phyloP scores from a whole-genome alignment of 176 grass and related monocot species.

The Alopecurus myosuroides region DNA sequence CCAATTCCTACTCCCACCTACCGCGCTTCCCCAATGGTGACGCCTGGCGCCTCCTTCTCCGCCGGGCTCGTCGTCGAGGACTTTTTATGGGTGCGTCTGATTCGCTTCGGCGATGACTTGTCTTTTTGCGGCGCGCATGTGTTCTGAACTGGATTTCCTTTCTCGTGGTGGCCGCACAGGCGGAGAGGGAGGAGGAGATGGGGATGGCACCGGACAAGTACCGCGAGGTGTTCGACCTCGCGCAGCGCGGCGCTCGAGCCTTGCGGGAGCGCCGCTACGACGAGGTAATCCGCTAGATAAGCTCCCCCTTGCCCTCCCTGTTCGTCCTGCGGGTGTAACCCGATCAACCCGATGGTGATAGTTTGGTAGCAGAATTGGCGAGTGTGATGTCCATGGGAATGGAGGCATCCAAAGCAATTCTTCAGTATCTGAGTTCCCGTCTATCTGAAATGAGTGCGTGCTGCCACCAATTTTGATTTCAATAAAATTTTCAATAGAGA shows the following conservation, averaged over 20 bases:
- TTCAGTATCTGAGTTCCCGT: not conserved
- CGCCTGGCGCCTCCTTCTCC: conserved; percentile 34
- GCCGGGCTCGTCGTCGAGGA: conserved; percentile 58
- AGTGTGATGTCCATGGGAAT: not conserved
- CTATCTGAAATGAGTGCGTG: not conserved
- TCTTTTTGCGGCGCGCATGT: not conserved
- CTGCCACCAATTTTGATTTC: not conserved
- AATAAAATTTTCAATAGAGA: not conserved
- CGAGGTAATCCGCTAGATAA: conserved; percentile 46
- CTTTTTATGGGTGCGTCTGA: conserved; percentile 50
- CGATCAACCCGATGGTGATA: not conserved
- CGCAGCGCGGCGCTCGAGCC: conserved; percentile 41
- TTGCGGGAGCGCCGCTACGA: conserved; percentile 66
- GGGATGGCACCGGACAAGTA: conserved; percentile 58
- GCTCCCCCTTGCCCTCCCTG: not conserved
- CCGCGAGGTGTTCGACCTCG: conserved; percentile 62
- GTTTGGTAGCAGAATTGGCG: conserved; percentile 5
- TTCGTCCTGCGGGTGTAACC: conserved; percentile 4
- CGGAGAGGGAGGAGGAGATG: conserved; percentile 59
- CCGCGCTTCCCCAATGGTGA: conserved; percentile 15
- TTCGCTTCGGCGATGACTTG: not conserved
- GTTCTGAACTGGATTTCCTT: conserved; percentile 7
- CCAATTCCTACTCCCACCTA: not conserved
- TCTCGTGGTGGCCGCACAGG: conserved; percentile 39
- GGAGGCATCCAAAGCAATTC: not conserved